Evolutionary conservation across 73 alveolate species (phyloP).

Genomic region (Tetrahymena borealis): DNA sequence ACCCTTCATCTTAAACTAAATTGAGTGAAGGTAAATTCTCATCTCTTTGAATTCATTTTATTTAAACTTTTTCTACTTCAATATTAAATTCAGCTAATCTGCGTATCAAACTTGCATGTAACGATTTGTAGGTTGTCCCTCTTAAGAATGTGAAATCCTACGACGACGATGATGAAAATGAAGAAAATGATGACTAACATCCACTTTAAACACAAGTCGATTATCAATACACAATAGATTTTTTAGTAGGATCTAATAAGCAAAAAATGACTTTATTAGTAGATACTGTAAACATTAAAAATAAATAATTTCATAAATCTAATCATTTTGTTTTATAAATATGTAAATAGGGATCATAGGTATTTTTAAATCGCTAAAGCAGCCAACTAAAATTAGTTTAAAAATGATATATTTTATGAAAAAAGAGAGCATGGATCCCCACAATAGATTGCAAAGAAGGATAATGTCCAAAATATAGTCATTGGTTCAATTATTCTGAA

Average conservation of each 20-base stretch:
- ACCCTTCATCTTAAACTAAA: not conserved
- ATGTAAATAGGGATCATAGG: conserved; percentile 1
- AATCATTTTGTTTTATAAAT: not conserved
- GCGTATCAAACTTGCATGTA: not conserved
- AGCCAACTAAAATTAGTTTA: not conserved
- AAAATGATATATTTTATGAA: not conserved
- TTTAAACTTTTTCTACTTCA: not conserved
- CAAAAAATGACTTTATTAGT: not conserved
- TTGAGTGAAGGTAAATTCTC: not conserved
- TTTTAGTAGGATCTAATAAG: not conserved
- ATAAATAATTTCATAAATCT: not conserved
- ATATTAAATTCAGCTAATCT: not conserved
- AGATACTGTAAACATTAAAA: not conserved
- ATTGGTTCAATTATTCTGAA: not conserved
- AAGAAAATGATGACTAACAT: not conserved
- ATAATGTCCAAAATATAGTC: not conserved
- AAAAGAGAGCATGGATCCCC: not conserved
- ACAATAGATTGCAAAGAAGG: not conserved
- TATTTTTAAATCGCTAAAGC: too few species aligned
- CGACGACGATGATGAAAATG: not conserved
- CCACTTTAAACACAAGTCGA: not conserved
- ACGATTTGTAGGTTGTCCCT: not conserved
- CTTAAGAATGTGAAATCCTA: not conserved
- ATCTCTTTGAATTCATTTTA: not conserved
- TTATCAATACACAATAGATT: not conserved